These are phyloP conservation scores for Mixia osmundae DNA, from an alignment of 1,284 basidiomycete genomes.

Conservation along the genomic window DNA sequence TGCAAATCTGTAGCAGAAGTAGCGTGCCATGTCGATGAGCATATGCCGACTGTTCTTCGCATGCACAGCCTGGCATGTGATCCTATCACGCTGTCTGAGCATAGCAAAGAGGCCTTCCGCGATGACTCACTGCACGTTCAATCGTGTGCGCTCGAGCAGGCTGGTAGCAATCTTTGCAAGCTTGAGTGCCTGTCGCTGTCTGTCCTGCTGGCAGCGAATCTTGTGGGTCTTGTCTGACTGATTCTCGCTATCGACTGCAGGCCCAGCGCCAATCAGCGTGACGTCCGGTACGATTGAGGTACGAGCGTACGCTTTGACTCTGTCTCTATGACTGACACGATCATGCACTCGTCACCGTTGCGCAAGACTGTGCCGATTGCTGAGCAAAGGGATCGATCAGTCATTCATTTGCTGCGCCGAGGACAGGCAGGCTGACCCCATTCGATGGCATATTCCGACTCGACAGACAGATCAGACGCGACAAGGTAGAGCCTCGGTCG, in stretches of 20 bases:
- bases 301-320: constrained; percentile 49
- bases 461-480: constrained; percentile 79
- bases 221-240: constrained; percentile 11
- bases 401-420: too few species aligned
- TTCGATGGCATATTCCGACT: constrained; percentile 71
- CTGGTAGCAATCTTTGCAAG: constrained; percentile 42
- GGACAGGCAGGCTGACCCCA: too few species aligned
- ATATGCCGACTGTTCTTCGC: constrained; percentile 74
- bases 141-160: constrained; percentile 63
- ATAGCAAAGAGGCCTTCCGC: too few species aligned
- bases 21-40: constrained; percentile 40
- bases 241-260: constrained; percentile 19
- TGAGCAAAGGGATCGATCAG: too few species aligned
- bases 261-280: neutral
- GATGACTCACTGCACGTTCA: constrained; percentile 66
- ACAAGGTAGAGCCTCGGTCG: constrained; percentile 55
- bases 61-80: constrained; percentile 54
- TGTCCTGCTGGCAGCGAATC: constrained; percentile 12
- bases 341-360: constrained; percentile 64
- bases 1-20: neutral
- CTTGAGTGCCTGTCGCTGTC: constrained; percentile 11
- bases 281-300: neutral
- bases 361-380: constrained; percentile 87
- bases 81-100: too few species aligned
- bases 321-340: constrained; percentile 80